phyloP scores from a whole-genome alignment of 306 rosid genomes.

The Inga oerstediana region DNA sequence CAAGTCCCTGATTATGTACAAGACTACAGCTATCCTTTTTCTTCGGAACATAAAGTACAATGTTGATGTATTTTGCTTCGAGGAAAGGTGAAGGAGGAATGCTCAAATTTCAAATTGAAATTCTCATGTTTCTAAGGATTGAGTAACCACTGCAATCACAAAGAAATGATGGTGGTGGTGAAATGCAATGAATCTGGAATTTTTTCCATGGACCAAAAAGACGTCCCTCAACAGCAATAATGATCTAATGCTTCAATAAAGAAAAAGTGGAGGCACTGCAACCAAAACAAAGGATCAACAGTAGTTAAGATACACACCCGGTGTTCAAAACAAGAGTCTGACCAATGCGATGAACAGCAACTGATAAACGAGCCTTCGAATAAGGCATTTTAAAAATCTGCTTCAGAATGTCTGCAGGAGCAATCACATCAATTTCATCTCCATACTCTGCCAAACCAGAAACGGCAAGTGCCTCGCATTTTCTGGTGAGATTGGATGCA shows the following conservation, averaged over 20 bases:
- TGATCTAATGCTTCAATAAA: constrained; percentile 12
- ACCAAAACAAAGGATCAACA: constrained; percentile 6
- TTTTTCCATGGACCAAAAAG: constrained; percentile 30
- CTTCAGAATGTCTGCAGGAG: constrained; percentile 92
- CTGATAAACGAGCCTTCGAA: constrained; percentile 87
- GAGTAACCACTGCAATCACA: neutral
- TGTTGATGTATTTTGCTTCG: neutral
- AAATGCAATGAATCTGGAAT: neutral
- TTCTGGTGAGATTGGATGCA: constrained; percentile 80
- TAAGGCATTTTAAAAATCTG: constrained; percentile 97
- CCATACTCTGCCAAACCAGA: constrained; percentile 93
- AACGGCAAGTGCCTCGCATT: constrained; percentile 89
- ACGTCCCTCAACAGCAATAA: constrained; percentile 23
- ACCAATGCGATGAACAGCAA: constrained; percentile 90
- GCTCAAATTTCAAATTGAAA: constrained; percentile 28
- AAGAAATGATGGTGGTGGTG: neutral
- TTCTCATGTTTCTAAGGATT: neutral
- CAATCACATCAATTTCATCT: constrained; percentile 93
- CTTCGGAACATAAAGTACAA: constrained; percentile 2
- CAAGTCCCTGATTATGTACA: neutral
- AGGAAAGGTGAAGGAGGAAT: constrained; percentile 3
- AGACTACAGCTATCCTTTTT: constrained; percentile 7
- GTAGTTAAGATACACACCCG: constrained; percentile 60
- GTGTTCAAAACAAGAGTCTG: constrained; percentile 86
- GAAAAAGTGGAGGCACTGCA: constrained; percentile 12